These are phyloP conservation scores for Trifolium subterraneum DNA, from an alignment of 306 rosid species.

Conservation along the genomic window DNA sequence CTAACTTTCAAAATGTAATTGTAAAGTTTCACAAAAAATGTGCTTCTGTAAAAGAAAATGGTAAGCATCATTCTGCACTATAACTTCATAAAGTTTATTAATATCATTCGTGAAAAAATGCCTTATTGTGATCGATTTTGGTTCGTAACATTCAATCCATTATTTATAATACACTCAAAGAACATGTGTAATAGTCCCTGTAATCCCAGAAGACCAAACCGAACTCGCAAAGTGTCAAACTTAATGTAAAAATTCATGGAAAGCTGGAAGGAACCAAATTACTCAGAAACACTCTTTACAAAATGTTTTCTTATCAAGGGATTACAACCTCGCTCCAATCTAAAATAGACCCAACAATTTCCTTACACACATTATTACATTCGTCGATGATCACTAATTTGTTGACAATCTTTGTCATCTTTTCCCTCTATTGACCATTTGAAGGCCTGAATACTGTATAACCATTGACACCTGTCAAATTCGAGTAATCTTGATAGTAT, in stretches of 20 bases:
- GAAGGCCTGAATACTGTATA: constrained; percentile 87
- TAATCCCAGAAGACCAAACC: constrained; percentile 14
- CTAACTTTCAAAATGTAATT: too few species aligned
- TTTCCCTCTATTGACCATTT: constrained; percentile 69
- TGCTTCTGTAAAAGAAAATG: background rate
- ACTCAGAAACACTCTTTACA: constrained; percentile 81
- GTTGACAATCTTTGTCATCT: constrained; percentile 43
- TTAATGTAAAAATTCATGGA: constrained; percentile 47
- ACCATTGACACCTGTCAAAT: constrained; percentile 74
- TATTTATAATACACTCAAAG: constrained; percentile 8
- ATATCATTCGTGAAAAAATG: background rate
- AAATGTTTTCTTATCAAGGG: constrained; percentile 77
- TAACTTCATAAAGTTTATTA: background rate
- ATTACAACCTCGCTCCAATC: constrained; percentile 80
- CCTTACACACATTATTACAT: constrained; percentile 74
- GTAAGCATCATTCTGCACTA: background rate
- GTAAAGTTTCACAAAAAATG: too few species aligned
- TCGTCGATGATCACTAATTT: constrained; percentile 45
- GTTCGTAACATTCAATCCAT: background rate
- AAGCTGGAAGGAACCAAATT: constrained; percentile 59
- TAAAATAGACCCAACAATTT: constrained; percentile 63
- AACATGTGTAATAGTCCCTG: background rate
- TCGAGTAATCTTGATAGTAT: constrained; percentile 75
- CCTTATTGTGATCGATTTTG: background rate
- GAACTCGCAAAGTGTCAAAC: background rate